Evolutionary conservation across 768 basidiomycete species (phyloP).

Genomic region (Mycena galopus): DNA sequence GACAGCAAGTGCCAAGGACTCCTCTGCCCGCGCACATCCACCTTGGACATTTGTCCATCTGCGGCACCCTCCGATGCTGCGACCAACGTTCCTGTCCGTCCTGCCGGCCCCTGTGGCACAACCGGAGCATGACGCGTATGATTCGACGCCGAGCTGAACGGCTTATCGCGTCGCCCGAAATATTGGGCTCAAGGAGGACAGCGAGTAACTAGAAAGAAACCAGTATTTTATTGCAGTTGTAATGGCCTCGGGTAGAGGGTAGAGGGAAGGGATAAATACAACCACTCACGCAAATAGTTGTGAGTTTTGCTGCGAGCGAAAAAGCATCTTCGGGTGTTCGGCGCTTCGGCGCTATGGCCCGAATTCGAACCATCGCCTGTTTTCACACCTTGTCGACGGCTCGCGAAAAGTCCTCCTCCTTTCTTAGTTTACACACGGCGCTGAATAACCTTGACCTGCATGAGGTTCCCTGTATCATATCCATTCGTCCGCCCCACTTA

Average conservation of each 20-base stretch:
- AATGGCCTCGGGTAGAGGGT: not conserved
- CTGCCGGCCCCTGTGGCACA: not conserved
- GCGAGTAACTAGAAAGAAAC: not conserved
- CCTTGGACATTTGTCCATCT: not conserved
- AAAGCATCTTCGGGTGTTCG: too few species aligned
- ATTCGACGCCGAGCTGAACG: not conserved
- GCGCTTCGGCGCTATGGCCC: too few species aligned
- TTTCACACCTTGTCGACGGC: too few species aligned
- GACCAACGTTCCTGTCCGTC: not conserved
- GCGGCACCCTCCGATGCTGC: not conserved
- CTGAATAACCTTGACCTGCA: too few species aligned
- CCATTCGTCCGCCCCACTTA: too few species aligned
- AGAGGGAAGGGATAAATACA: not conserved
- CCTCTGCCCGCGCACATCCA: too few species aligned
- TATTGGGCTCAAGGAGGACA: not conserved
- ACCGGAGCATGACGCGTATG: not conserved
- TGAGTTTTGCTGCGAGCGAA: too few species aligned
- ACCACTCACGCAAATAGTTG: not conserved
- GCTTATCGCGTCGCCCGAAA: not conserved
- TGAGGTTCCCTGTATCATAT: too few species aligned
- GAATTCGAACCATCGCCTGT: too few species aligned
- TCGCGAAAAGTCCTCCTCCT: too few species aligned
- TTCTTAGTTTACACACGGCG: too few species aligned
- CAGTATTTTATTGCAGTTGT: not conserved
- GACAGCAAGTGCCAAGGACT: not conserved